Percentiles rank a stretch among this genome's conserved stretches.
phyloP scores from a whole-genome alignment of 2,329 filamentous ascomycete species.

The Neofusicoccum cordaticola region DNA sequence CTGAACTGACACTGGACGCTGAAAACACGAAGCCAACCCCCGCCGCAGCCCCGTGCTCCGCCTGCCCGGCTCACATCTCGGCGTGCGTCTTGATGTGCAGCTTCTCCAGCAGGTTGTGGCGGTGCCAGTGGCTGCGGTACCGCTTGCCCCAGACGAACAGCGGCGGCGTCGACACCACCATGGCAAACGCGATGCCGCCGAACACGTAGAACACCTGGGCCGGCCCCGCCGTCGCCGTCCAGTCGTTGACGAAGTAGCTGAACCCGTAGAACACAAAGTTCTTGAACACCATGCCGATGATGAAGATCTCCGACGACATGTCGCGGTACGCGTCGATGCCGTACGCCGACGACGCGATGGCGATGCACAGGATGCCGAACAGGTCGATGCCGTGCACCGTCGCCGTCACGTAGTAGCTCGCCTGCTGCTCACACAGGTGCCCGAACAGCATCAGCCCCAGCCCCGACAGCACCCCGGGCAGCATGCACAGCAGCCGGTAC shows the following conservation, averaged over 20 bases:
- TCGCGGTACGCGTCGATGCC: slow-evolving; percentile 41
- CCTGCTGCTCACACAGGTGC: slow-evolving; percentile 24
- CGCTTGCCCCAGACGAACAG: slow-evolving; percentile 36
- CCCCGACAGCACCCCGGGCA: slow-evolving; percentile 22
- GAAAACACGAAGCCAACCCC: too few relatives aligned
- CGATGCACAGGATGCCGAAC: slow-evolving; percentile 33
- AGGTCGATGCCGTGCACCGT: slow-evolving; percentile 34
- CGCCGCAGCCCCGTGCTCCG: too few relatives aligned
- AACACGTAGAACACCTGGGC: slow-evolving; percentile 39
- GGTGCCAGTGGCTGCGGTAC: slow-evolving; percentile 34
- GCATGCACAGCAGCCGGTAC: slow-evolving; percentile 21
- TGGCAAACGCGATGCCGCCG: slow-evolving; percentile 27
- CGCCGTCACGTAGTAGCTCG: slow-evolving; percentile 30
- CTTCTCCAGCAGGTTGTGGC: slow-evolving; percentile 33
- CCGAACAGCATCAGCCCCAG: slow-evolving; percentile 42
- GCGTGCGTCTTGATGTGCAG: slow-evolving; percentile 25
- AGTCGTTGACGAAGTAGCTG: slow-evolving; percentile 44
- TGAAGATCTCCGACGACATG: slow-evolving; percentile 44
- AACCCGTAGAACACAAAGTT: slow-evolving; percentile 46
- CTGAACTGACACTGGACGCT: too few relatives aligned
- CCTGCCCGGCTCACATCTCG: neutral
- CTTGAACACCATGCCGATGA: slow-evolving; percentile 45
- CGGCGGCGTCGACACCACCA: slow-evolving; percentile 29
- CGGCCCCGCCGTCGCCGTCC: slow-evolving; percentile 36
- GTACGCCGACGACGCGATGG: slow-evolving; percentile 35